Percentiles rank a stretch among this genome's conserved stretches.
Evolutionary conservation across 371 early-diverging fungal species (phyloP).

Genomic region (Conidiobolus incongruus): DNA sequence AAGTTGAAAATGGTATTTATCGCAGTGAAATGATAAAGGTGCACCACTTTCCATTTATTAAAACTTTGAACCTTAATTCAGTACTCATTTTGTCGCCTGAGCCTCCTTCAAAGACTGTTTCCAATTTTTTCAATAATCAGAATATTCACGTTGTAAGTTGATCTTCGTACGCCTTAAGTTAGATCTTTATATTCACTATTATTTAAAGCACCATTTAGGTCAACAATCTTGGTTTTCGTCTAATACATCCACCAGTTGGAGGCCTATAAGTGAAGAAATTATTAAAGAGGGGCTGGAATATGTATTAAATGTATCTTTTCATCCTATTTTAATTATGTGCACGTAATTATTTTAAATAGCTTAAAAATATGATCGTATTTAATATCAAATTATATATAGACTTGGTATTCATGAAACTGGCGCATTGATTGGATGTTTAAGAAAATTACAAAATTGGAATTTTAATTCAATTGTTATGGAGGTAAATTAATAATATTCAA

Average conservation of each 20-base stretch:
- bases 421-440: conserved; percentile 74
- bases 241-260: conserved; percentile 24
- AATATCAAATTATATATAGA: conserved; percentile 9
- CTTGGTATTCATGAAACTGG: conserved; percentile 61
- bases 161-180: neutral
- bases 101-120: conserved; percentile 43
- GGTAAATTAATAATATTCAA: conserved; percentile 21
- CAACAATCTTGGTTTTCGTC: conserved; percentile 39
- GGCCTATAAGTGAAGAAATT: conserved; percentile 81
- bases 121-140: conserved; percentile 59
- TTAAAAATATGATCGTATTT: neutral
- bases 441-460: conserved; percentile 86
- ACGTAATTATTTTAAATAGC: conserved; percentile 25
- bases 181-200: neutral
- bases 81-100: conserved; percentile 74
- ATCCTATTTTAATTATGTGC: conserved; percentile 80
- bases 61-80: conserved; percentile 50
- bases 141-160: conserved; percentile 37
- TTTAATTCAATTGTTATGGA: conserved; percentile 87
- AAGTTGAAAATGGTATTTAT: conserved; percentile 72
- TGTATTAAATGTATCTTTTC: conserved; percentile 41
- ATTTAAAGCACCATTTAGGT: conserved; percentile 6
- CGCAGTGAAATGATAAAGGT: conserved; percentile 55
- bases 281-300: conserved; percentile 81
- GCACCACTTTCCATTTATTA: conserved; percentile 50